phyloP scores from a whole-genome alignment of 1,284 basidiomycete genomes.

The Heterobasidion annosum region DNA sequence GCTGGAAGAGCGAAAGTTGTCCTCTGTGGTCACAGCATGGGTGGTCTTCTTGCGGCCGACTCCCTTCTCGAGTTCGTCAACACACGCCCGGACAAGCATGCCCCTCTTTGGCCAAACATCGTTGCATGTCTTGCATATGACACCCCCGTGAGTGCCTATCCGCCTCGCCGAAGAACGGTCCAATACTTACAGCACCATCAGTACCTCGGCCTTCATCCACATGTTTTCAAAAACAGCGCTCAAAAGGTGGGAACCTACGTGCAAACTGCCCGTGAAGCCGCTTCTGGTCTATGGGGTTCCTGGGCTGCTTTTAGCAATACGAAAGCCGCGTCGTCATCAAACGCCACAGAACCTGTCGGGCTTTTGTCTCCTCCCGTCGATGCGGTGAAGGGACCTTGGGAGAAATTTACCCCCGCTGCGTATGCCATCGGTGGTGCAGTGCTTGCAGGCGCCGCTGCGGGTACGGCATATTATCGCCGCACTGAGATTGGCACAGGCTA shows the following conservation, averaged over 20 bases:
- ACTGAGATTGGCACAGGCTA: slow-evolving; percentile 67
- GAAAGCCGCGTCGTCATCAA: slow-evolving; percentile 18
- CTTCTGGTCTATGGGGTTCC: slow-evolving; percentile 25
- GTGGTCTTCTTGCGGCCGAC: slow-evolving; percentile 82
- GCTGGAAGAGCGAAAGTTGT: slow-evolving; percentile 77
- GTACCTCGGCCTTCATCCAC: slow-evolving; percentile 84
- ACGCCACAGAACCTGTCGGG: slow-evolving; percentile 4
- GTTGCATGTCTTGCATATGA: slow-evolving; percentile 83
- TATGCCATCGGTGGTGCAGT: slow-evolving; percentile 62
- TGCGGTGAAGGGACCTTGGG: slow-evolving; percentile 32
- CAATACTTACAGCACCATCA: slow-evolving; percentile 20
- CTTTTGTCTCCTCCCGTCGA: slow-evolving; percentile 13
- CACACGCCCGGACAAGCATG: slow-evolving; percentile 48
- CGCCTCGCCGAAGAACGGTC: slow-evolving; percentile 2
- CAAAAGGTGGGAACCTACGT: slow-evolving; percentile 73
- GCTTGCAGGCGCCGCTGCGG: slow-evolving; percentile 79
- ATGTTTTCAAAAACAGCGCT: slow-evolving; percentile 79
- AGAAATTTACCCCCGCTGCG: slow-evolving; percentile 55
- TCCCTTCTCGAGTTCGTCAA: slow-evolving; percentile 67
- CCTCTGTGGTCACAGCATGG: slow-evolving; percentile 93
- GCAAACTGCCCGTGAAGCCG: slow-evolving; percentile 49
- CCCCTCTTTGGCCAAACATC: slow-evolving; percentile 77
- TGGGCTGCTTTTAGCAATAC: slow-evolving; percentile 22
- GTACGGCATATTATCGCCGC: slow-evolving; percentile 73
- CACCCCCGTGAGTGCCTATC: slow-evolving; percentile 63